A percentile compares a stretch with the other conserved stretches of the same genome.
These are phyloP conservation scores for Sugiyamaella chiloensis DNA, from an alignment of 805 yeast species.

Conservation along the genomic window DNA sequence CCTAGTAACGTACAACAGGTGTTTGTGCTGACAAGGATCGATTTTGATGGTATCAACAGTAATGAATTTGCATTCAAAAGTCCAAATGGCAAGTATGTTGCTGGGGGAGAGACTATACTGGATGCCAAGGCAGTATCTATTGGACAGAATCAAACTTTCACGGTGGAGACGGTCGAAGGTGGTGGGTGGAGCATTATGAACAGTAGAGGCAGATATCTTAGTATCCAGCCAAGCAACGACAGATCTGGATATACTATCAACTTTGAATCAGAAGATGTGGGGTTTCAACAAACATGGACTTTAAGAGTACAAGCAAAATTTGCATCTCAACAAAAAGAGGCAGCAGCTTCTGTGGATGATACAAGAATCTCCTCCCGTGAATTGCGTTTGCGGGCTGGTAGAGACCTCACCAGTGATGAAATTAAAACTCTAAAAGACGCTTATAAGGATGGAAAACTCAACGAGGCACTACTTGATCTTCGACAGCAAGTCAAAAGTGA, in stretches of 20 bases:
- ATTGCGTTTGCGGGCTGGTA: conserved; percentile 28
- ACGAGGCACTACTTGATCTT: conserved; percentile 38
- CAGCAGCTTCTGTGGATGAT: conserved; percentile 12
- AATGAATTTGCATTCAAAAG: conserved; percentile 31
- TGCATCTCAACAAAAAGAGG: conserved; percentile 5
- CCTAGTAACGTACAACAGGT: conserved; percentile 37
- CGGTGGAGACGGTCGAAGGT: conserved; percentile 12
- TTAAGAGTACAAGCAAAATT: conserved; percentile 30
- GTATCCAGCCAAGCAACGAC: conserved; percentile 12
- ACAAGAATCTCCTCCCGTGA: conserved; percentile 24
- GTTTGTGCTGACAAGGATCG: conserved; percentile 27
- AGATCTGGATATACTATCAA: conserved; percentile 15
- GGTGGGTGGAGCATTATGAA: conserved; percentile 28
- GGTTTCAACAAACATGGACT: conserved; percentile 18
- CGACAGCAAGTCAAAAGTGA: conserved; percentile 33
- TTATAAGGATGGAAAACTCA: conserved; percentile 33
- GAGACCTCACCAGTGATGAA: conserved; percentile 25
- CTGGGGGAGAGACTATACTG: conserved; percentile 18
- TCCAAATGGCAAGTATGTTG: conserved; percentile 30
- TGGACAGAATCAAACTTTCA: conserved; percentile 32
- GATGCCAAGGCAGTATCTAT: conserved; percentile 36
- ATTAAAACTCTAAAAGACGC: conserved; percentile 25
- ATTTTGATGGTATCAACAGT: conserved; percentile 15
- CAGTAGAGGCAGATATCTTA: conserved; percentile 18
- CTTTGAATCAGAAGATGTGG: conserved; percentile 23